Percentiles rank a stretch among this genome's conserved stretches.
Evolutionary conservation across 2,329 filamentous ascomycete species (phyloP).

Genomic region (Colletotrichum sp.): DNA sequence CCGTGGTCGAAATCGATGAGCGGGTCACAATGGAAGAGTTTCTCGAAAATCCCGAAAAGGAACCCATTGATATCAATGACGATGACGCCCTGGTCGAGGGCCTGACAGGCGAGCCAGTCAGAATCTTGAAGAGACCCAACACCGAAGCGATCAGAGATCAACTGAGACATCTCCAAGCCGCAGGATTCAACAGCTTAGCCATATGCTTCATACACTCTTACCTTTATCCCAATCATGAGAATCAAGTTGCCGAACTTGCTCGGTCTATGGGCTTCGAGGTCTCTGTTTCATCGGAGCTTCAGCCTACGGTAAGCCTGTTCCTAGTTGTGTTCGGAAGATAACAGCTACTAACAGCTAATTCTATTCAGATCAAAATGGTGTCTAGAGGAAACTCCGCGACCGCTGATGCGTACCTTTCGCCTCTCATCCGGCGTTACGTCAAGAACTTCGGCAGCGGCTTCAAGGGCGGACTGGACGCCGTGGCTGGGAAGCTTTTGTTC

Average conservation of each 20-base stretch:
- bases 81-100: slow-evolving; percentile 60
- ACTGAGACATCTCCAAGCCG: slow-evolving; percentile 62
- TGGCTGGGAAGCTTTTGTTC: slow-evolving; percentile 54
- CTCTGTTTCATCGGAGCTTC: slow-evolving; percentile 66
- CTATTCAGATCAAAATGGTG: slow-evolving; percentile 63
- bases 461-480: slow-evolving; percentile 60
- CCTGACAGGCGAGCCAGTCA: slow-evolving; percentile 68
- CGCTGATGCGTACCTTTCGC: slow-evolving; percentile 75
- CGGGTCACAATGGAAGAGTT: slow-evolving; percentile 76
- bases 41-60: slow-evolving; percentile 62
- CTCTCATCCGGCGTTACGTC: slow-evolving; percentile 73
- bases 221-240: slow-evolving; percentile 60
- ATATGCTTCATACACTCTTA: slow-evolving; percentile 80
- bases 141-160: slow-evolving; percentile 54
- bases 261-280: slow-evolving; percentile 63
- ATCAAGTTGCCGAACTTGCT: slow-evolving; percentile 39
- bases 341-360: fast-evolving
- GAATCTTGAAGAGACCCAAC: slow-evolving; percentile 62
- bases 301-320: slow-evolving; percentile 70
- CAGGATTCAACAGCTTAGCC: slow-evolving; percentile 56
- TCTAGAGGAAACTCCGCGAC: slow-evolving; percentile 71
- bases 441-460: slow-evolving; percentile 70
- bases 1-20: slow-evolving; percentile 74
- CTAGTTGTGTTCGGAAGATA: fast-evolving
- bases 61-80: slow-evolving; percentile 29